These are phyloP conservation scores for Fusarium brevicatenulatum DNA, from an alignment of 2,329 filamentous ascomycete species.

Conservation along the genomic window DNA sequence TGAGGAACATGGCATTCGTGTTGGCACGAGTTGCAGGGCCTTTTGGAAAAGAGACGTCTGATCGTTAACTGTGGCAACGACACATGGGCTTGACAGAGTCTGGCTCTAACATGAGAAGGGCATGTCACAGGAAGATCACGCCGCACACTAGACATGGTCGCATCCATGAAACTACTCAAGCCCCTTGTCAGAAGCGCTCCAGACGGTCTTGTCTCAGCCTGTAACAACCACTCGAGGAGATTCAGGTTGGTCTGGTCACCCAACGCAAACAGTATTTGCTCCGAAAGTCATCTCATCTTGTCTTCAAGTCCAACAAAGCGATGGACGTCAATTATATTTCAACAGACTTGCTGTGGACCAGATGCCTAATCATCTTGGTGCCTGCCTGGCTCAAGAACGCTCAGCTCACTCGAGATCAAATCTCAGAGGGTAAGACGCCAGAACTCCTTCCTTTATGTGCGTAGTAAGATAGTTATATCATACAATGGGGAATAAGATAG, in stretches of 20 bases:
- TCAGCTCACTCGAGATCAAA: slow-evolving; percentile 9
- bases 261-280: not conserved
- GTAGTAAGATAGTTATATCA: slow-evolving; percentile 28
- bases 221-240: not conserved
- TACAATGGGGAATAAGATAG: slow-evolving; percentile 25
- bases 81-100: not conserved
- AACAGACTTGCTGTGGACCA: slow-evolving; percentile 18
- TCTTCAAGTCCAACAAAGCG: slow-evolving; percentile 23
- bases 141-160: slow-evolving; percentile 11
- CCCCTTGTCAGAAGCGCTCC: not conserved
- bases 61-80: not conserved
- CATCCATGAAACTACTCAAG: not conserved
- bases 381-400: slow-evolving; percentile 13
- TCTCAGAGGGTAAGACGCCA: slow-evolving; percentile 12
- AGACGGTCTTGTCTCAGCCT: not conserved
- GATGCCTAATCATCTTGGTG: slow-evolving; percentile 27
- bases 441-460: slow-evolving; percentile 33
- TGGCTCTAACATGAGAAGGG: not conserved
- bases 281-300: not conserved
- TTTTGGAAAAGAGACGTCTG: slow-evolving; percentile 6
- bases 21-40: slow-evolving; percentile 9
- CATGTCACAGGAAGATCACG: not conserved
- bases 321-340: slow-evolving; percentile 18
- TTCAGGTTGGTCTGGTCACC: not conserved
- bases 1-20: slow-evolving; percentile 5